These are phyloP conservation scores for Pestalotiopsis sp. DNA, from an alignment of 2,329 filamentous ascomycete genomes.

Conservation along the genomic window DNA sequence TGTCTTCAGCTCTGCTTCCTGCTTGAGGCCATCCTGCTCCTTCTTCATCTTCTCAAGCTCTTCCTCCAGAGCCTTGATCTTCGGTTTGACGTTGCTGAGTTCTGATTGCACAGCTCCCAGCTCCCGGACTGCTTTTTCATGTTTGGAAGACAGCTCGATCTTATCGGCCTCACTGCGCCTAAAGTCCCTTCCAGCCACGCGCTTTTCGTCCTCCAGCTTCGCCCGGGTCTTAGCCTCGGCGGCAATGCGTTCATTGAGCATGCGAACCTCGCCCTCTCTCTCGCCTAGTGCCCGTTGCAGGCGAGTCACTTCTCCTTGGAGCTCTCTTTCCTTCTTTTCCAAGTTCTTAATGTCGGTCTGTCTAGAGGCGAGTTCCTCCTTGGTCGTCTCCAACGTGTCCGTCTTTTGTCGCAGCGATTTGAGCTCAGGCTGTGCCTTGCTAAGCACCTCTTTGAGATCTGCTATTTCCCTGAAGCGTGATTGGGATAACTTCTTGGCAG, in stretches of 20 bases:
- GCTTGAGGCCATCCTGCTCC: conserved; percentile 69
- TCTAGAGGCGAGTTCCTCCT: conserved; percentile 69
- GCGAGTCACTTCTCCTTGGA: conserved; percentile 72
- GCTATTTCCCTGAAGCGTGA: conserved; percentile 86
- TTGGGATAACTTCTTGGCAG: conserved; percentile 84
- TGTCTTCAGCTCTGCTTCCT: conserved; percentile 82
- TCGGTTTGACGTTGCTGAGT: conserved; percentile 64
- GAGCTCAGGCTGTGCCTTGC: conserved; percentile 86
- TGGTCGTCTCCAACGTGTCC: conserved; percentile 70
- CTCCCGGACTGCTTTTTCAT: conserved; percentile 72
- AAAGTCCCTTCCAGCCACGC: conserved; percentile 74
- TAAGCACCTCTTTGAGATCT: conserved; percentile 76
- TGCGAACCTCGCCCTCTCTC: conserved; percentile 77
- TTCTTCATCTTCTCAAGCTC: conserved; percentile 68
- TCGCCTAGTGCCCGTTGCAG: conserved; percentile 72
- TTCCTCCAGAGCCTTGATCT: conserved; percentile 70
- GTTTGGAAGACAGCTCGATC: conserved; percentile 72
- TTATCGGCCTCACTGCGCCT: conserved; percentile 79
- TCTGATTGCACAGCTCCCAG: conserved; percentile 75
- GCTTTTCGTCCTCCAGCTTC: conserved; percentile 78
- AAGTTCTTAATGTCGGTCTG: conserved; percentile 69
- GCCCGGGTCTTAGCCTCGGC: conserved; percentile 72
- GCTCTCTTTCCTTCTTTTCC: conserved; percentile 80
- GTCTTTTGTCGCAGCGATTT: conserved; percentile 78
- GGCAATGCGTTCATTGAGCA: conserved; percentile 76